Evolutionary conservation across 1,139 yeast genomes (phyloP).

Genomic region (Komagataea norvegica): DNA sequence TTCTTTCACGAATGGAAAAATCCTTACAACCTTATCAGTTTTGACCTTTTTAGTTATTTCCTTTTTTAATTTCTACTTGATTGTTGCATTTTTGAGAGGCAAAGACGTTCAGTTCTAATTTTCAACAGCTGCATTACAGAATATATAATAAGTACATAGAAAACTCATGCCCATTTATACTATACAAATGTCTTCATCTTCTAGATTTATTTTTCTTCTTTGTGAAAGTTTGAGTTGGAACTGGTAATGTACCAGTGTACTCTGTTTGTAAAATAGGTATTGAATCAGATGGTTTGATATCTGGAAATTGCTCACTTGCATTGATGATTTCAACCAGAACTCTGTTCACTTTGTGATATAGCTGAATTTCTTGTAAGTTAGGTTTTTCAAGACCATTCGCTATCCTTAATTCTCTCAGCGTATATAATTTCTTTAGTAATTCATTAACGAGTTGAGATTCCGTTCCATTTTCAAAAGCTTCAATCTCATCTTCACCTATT

Average conservation of each 20-base stretch:
- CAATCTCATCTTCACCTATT: slow-evolving; percentile 49
- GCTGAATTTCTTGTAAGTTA: slow-evolving; percentile 40
- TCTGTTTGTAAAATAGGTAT: slow-evolving; percentile 72
- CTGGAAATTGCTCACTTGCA: slow-evolving; percentile 26
- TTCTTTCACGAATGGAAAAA: slow-evolving; percentile 65
- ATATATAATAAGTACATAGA: too few relatives aligned
- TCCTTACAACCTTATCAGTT: slow-evolving; percentile 51
- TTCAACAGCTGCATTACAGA: too few relatives aligned
- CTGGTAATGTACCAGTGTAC: slow-evolving; percentile 79
- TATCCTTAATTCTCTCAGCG: slow-evolving; percentile 57
- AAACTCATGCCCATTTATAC: too few relatives aligned
- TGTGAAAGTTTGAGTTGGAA: slow-evolving; percentile 35
- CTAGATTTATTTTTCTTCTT: slow-evolving; percentile 29
- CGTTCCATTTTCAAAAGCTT: slow-evolving; percentile 41
- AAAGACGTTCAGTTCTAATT: slow-evolving; percentile 54
- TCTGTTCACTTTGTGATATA: slow-evolving; percentile 48
- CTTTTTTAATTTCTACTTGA: slow-evolving; percentile 67
- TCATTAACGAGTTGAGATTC: slow-evolving; percentile 54
- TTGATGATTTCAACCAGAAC: slow-evolving; percentile 42
- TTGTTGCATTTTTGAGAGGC: slow-evolving; percentile 62
- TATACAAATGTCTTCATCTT: too few relatives aligned
- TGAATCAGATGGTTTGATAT: slow-evolving; percentile 25
- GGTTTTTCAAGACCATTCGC: slow-evolving; percentile 38
- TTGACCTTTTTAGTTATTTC: slow-evolving; percentile 70
- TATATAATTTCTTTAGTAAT: slow-evolving; percentile 54